Base-by-base conservation (phyloP, 305 asterid genomes). In the Fraxinus dipetala region DNA sequence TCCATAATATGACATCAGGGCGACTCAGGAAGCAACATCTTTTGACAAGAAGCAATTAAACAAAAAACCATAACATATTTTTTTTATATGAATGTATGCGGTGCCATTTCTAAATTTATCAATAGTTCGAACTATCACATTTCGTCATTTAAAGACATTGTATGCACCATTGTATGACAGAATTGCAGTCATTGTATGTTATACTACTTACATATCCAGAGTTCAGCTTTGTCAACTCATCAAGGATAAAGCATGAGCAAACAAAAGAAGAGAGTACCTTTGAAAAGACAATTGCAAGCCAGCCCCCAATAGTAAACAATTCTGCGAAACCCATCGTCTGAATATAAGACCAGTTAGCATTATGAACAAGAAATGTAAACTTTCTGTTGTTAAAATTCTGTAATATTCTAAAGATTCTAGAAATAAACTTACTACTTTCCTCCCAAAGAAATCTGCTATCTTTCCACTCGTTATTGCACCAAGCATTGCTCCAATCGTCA, bases 401-500 rank as follows among this genome's bases (percentile, higher is more conserved):
- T 9, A 65, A 82, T 61, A 77, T 40, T 51, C 45, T 51, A 75
- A 54, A 77, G 76, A 80, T 22, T 40, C 67, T 69, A 79, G 51
- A 54, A 74, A 73, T 1, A 34, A 77, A 18, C 93, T 90, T 87
- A 95, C 98, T 80, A 89, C 87, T 87, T 91, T 95, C 85, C 98
- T 88, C 79, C 98, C 98, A 6, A 90, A 35, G 77, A 87, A 78
- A 93, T 95, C 98, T 35, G 98, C 97, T 75, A 92, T 80, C 85
- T 87, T 93, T 78, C 98, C 98, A 83, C 98, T 92, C 85, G 86
- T 78, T 30, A 95, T 59, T 51, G 98, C 98, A 76, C 98, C 98
- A 79, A 93, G 72, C 96, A 91, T 90, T 74, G 98, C 98, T 85
- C 98, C 98, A 75, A 95, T 87, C 1, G 98, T 93, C 76, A 91